A percentile compares a stretch with the other conserved stretches of the same genome.
phyloP scores from a whole-genome alignment of 1,284 basidiomycete genomes.

The Papiliotrema nemorosa region DNA sequence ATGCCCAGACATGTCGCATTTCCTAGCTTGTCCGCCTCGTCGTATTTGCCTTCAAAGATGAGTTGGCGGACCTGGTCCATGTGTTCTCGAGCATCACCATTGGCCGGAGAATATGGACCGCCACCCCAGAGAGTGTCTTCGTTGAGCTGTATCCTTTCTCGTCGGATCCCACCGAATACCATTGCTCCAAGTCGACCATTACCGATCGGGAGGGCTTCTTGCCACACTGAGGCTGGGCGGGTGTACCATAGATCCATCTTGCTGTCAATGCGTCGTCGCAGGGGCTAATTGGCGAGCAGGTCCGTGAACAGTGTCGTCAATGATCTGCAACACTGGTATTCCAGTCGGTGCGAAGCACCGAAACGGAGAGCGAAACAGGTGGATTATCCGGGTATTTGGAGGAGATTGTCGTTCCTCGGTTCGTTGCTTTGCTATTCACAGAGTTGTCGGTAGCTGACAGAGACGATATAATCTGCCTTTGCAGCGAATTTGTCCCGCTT shows the following conservation, averaged over 20 bases:
- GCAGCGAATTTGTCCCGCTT: too few species aligned
- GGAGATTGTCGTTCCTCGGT: too few species aligned
- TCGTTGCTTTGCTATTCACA: too few species aligned
- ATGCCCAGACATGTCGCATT: neutral
- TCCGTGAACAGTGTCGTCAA: too few species aligned
- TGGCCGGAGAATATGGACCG: conserved; percentile 3
- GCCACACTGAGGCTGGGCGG: conserved; percentile 4
- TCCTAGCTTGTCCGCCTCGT: conserved; percentile 4
- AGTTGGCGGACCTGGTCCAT: conserved; percentile 2
- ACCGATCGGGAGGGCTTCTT: conserved; percentile 10
- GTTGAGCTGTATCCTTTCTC: conserved; percentile 10
- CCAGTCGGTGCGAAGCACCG: too few species aligned
- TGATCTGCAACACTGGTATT: too few species aligned
- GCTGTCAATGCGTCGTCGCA: neutral
- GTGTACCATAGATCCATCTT: conserved; percentile 12
- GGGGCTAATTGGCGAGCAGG: too few species aligned
- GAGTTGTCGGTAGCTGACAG: too few species aligned
- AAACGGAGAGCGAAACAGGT: too few species aligned
- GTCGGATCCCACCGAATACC: conserved; percentile 5
- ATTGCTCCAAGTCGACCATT: conserved; percentile 12
- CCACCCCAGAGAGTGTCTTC: conserved; percentile 12
- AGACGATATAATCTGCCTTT: too few species aligned
- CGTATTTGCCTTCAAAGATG: conserved; percentile 2
- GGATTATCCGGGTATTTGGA: too few species aligned
- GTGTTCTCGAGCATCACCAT: neutral